These are phyloP conservation scores for Trypanosoma caninum DNA, from an alignment of 208 protist genomes.

Conservation along the genomic window DNA sequence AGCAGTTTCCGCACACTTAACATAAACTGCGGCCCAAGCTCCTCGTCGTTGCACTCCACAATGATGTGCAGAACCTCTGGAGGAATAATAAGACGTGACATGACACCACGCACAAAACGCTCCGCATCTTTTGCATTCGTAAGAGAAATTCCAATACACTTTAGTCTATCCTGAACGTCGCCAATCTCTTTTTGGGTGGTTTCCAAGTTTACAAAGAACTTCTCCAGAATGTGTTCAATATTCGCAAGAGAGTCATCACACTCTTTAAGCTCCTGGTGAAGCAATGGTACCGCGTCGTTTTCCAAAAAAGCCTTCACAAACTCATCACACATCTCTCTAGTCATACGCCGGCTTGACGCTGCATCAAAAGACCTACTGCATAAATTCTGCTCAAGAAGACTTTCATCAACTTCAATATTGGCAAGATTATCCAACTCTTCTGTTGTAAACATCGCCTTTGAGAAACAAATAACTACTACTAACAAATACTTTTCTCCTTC, in stretches of 20 bases:
- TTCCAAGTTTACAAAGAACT: slow-evolving; percentile 63
- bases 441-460: slow-evolving; percentile 9
- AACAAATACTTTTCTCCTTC: too few relatives aligned
- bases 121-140: slow-evolving; percentile 45
- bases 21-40: slow-evolving; percentile 70
- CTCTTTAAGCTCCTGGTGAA: slow-evolving; percentile 54
- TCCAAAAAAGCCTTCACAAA: slow-evolving; percentile 71
- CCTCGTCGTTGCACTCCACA: slow-evolving; percentile 59
- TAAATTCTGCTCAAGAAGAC: slow-evolving; percentile 46
- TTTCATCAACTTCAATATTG: slow-evolving; percentile 50
- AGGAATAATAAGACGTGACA: slow-evolving; percentile 61
- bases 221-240: slow-evolving; percentile 63
- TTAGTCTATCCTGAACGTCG: slow-evolving; percentile 61
- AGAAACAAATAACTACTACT: slow-evolving; percentile 4
- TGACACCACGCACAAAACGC: slow-evolving; percentile 46
- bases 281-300: slow-evolving; percentile 51
- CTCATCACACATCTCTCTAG: slow-evolving; percentile 53
- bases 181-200: slow-evolving; percentile 70
- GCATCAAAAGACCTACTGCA: slow-evolving; percentile 30
- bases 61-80: slow-evolving; percentile 79
- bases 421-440: slow-evolving; percentile 60
- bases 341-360: slow-evolving; percentile 26
- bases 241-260: slow-evolving; percentile 54
- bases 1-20: slow-evolving; percentile 49
- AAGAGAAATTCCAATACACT: slow-evolving; percentile 40